Conservation (phyloP, 2,329 filamentous ascomycete species). For the Magnaporthiopsis poae region DNA sequence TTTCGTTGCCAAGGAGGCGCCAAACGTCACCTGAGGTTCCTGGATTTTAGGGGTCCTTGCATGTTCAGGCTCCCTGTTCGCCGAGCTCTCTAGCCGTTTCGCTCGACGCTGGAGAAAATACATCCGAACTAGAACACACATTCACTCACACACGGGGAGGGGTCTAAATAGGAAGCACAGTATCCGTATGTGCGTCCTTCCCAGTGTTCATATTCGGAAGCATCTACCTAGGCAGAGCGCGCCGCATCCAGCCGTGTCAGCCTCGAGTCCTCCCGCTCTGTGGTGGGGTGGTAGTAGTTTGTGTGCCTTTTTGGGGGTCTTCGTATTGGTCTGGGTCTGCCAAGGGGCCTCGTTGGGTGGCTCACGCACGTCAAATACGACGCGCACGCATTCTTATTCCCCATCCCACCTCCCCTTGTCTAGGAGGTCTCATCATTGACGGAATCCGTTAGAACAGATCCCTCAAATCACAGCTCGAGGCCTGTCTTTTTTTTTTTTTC, state of each 20-base stretch:
- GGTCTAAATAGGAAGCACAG: background rate
- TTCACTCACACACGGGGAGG: background rate
- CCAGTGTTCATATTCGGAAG: no score
- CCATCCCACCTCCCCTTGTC: background rate
- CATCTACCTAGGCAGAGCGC: no score
- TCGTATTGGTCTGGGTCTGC: background rate
- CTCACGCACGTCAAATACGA: background rate
- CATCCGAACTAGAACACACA: background rate
- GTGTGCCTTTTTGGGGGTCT: no score
- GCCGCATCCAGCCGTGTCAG: no score
- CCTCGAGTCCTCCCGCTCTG: no score
- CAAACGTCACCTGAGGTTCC: background rate
- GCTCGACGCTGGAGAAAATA: background rate
- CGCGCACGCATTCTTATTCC: no score
- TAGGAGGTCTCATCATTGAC: background rate
- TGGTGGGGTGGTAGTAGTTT: no score
- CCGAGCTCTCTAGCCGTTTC: background rate
- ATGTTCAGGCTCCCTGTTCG: background rate
- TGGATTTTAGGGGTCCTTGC: background rate
- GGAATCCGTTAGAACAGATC: background rate
- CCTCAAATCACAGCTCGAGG: background rate
- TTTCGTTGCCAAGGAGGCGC: background rate
- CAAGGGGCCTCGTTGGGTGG: background rate
- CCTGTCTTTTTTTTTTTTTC: no score
- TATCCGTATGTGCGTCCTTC: no score